Percentiles rank a stretch among this genome's conserved stretches.
Evolutionary conservation across 176 grass and related monocot genomes (phyloP).

Genomic region (Bonia amplexicaulis): DNA sequence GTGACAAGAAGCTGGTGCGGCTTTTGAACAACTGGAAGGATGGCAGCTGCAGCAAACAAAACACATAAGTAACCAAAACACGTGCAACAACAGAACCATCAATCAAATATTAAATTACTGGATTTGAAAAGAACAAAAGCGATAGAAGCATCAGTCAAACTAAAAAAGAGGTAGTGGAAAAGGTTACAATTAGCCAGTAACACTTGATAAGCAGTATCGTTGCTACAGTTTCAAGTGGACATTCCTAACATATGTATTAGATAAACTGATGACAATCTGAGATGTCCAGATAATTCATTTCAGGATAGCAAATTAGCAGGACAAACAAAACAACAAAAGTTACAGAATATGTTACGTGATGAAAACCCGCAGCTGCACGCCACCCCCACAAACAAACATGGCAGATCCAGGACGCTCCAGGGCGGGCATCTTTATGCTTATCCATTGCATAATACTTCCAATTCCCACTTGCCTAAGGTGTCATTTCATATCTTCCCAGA

Average conservation of each 20-base stretch:
- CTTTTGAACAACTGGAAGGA: conserved; percentile 99
- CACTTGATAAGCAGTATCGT: conserved; percentile 4
- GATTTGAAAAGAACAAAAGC: background rate
- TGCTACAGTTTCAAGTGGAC: background rate
- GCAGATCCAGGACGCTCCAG: background rate
- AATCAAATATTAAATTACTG: background rate
- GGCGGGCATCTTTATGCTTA: background rate
- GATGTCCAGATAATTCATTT: background rate
- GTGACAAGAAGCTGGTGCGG: conserved; percentile 99
- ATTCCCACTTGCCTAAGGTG: conserved; percentile 18
- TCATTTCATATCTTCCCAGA: conserved; percentile 23
- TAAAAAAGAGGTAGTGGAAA: background rate
- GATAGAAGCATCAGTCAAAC: background rate
- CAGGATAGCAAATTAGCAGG: background rate
- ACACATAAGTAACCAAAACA: background rate
- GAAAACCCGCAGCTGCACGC: conserved; percentile 7
- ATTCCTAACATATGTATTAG: background rate
- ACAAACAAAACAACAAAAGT: conserved; percentile 16
- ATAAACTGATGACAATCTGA: background rate
- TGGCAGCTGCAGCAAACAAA: conserved; percentile 61
- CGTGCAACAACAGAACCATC: background rate
- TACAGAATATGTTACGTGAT: background rate
- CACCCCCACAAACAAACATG: conserved; percentile 20
- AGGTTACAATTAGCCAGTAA: background rate
- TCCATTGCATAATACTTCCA: conserved; percentile 19